These are phyloP conservation scores for Miamiensis avidus DNA, from an alignment of 169 alveolate species.

Conservation along the genomic window DNA sequence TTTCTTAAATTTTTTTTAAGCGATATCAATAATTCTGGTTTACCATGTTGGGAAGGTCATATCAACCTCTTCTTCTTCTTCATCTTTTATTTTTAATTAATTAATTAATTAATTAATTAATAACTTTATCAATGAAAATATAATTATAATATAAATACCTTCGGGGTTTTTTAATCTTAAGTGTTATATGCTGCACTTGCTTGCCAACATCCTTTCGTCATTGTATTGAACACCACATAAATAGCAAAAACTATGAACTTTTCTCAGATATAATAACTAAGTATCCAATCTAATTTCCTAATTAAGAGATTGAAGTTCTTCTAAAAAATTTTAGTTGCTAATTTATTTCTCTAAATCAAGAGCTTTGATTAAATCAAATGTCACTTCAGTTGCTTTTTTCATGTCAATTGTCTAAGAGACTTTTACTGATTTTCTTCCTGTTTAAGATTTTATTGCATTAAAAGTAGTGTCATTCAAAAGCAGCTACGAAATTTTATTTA, in stretches of 20 bases:
- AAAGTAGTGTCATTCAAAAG: neutral
- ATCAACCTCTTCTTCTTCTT: neutral
- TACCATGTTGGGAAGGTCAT: constrained; percentile 23
- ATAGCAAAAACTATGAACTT: constrained; percentile 57
- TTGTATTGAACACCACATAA: constrained; percentile 49
- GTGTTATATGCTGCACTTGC: constrained; percentile 50
- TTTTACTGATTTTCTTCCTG: constrained; percentile 35
- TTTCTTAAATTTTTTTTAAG: constrained; percentile 7
- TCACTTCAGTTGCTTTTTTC: constrained; percentile 42
- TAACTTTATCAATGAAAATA: too few species aligned
- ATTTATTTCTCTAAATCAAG: constrained; percentile 47
- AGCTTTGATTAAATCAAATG: constrained; percentile 36
- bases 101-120: too few species aligned
- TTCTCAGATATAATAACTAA: constrained; percentile 53
- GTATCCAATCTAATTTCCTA: constrained; percentile 49
- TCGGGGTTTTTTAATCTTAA: constrained; percentile 32
- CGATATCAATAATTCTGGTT: constrained; percentile 1
- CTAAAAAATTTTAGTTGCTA: constrained; percentile 35
- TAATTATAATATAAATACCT: neutral
- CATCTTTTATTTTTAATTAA: neutral
- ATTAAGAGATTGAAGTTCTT: neutral
- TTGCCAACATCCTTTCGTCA: constrained; percentile 56
- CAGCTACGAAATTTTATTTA: too few species aligned
- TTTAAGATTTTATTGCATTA: constrained; percentile 38
- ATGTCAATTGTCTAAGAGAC: constrained; percentile 24